Evolutionary conservation across 2,329 filamentous ascomycete genomes (phyloP).

Genomic region (Cladosporium austrohemisphaericum): DNA sequence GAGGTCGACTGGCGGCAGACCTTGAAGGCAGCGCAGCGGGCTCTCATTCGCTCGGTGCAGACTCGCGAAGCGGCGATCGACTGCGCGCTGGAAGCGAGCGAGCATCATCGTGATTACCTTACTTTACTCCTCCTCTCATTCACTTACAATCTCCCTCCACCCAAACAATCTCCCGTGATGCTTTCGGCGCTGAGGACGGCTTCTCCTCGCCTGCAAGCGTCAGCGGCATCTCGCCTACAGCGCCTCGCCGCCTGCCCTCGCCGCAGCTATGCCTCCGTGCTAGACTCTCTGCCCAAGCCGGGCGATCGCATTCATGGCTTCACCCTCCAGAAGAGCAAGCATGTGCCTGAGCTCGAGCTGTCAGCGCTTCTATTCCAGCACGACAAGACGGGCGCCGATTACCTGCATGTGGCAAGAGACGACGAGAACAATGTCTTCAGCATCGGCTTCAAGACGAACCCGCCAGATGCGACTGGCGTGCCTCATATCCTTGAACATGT

Average conservation of each 20-base stretch:
- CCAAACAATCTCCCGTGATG: background rate
- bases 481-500: conserved; percentile 98
- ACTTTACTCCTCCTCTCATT: background rate
- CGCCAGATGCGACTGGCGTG: conserved; percentile 90
- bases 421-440: conserved; percentile 99
- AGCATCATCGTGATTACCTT: background rate
- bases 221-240: conserved; percentile 3
- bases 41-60: background rate
- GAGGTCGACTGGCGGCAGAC: conserved; percentile 7
- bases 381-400: conserved; percentile 92
- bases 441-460: conserved; percentile 98
- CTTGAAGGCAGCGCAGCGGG: conserved; percentile 3
- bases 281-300: conserved; percentile 70
- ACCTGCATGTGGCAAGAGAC: conserved; percentile 89
- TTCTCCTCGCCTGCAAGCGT: conserved; percentile 8
- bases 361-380: conserved; percentile 88
- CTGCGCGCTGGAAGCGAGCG: background rate
- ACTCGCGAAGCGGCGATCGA: too few relatives aligned
- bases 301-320: conserved; percentile 92
- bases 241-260: conserved; percentile 8
- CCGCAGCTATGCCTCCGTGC: conserved; percentile 60
- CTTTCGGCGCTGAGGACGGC: conserved; percentile 13
- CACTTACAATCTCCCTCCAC: background rate
- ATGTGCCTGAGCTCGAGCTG: conserved; percentile 89
- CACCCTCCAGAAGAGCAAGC: conserved; percentile 81